Evolutionary conservation across 2,329 filamentous ascomycete species (phyloP).

Genomic region (Exophiala calicioides): DNA sequence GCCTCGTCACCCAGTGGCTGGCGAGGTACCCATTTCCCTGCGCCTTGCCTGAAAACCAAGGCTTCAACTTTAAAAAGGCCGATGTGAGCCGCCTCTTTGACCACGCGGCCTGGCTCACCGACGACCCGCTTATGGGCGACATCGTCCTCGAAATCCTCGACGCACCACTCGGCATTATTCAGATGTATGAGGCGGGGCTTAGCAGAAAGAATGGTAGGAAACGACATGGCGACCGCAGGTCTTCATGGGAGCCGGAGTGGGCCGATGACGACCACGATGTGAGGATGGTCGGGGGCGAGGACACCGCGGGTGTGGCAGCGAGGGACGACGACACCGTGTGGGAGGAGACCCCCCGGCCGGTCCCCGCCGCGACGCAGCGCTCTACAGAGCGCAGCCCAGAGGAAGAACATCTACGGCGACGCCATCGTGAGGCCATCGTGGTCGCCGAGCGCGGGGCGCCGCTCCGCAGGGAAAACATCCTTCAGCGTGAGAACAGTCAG

Average conservation of each 20-base stretch:
- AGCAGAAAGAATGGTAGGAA: too few relatives aligned
- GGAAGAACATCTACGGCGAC: slow-evolving; percentile 68
- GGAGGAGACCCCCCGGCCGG: slow-evolving; percentile 6
- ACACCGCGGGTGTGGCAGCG: slow-evolving; percentile 44
- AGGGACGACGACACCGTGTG: slow-evolving; percentile 13
- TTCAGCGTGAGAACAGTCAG: slow-evolving; percentile 55
- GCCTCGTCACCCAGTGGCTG: slow-evolving; percentile 73
- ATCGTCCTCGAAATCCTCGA: slow-evolving; percentile 43
- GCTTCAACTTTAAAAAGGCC: slow-evolving; percentile 49
- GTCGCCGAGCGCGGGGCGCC: slow-evolving; percentile 81
- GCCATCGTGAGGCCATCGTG: slow-evolving; percentile 85
- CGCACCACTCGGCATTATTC: slow-evolving; percentile 41
- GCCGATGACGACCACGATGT: slow-evolving; percentile 51
- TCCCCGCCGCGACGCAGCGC: slow-evolving; percentile 12
- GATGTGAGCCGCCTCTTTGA: slow-evolving; percentile 44
- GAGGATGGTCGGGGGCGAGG: slow-evolving; percentile 55
- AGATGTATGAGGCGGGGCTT: too few relatives aligned
- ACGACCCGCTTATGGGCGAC: slow-evolving; percentile 47
- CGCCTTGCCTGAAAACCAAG: slow-evolving; percentile 37
- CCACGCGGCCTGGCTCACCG: slow-evolving; percentile 41
- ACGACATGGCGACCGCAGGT: too few relatives aligned
- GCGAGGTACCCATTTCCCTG: slow-evolving; percentile 69
- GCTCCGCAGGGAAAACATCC: slow-evolving; percentile 73
- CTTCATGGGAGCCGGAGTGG: slow-evolving; percentile 40
- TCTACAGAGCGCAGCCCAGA: slow-evolving; percentile 20